These are phyloP conservation scores for Neoscytalidium dimidiatum DNA, from an alignment of 2,329 filamentous ascomycete genomes.

Conservation along the genomic window DNA sequence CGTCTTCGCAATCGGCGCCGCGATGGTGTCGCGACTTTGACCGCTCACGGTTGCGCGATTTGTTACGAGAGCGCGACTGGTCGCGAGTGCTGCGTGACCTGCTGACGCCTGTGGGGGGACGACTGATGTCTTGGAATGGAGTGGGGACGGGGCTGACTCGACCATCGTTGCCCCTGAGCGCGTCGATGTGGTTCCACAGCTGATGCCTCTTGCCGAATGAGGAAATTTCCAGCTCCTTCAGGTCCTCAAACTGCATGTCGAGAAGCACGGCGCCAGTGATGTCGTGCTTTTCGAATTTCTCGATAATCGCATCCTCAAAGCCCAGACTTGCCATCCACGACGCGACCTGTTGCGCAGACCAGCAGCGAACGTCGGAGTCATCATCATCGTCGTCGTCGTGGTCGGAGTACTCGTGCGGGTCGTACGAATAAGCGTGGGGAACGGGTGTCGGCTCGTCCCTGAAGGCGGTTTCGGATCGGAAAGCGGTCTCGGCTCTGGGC, in stretches of 20 bases:
- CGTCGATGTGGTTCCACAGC: slow-evolving; percentile 78
- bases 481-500: slow-evolving; percentile 43
- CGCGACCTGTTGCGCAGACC: slow-evolving; percentile 76
- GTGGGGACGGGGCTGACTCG: slow-evolving; percentile 46
- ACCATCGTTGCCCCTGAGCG: slow-evolving; percentile 56
- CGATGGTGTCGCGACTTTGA: slow-evolving; percentile 32
- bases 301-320: slow-evolving; percentile 73
- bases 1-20: slow-evolving; percentile 24
- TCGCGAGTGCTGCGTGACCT: slow-evolving; percentile 27
- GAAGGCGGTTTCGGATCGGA: slow-evolving; percentile 28
- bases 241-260: slow-evolving; percentile 87
- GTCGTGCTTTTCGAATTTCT: slow-evolving; percentile 88
- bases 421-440: slow-evolving; percentile 5
- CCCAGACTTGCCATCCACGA: slow-evolving; percentile 85
- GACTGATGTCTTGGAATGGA: slow-evolving; percentile 50
- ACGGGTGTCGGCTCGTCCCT: slow-evolving; percentile 10
- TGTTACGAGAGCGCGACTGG: slow-evolving; percentile 38
- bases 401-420: slow-evolving; percentile 24
- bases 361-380: slow-evolving; percentile 62
- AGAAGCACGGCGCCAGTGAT: slow-evolving; percentile 86
- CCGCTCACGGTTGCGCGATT: slow-evolving; percentile 39
- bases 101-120: slow-evolving; percentile 42
- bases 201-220: slow-evolving; percentile 81
- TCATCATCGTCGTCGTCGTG: slow-evolving; percentile 57
- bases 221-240: slow-evolving; percentile 77